phyloP scores from a whole-genome alignment of 805 yeast species.

The Candida insectorum region DNA sequence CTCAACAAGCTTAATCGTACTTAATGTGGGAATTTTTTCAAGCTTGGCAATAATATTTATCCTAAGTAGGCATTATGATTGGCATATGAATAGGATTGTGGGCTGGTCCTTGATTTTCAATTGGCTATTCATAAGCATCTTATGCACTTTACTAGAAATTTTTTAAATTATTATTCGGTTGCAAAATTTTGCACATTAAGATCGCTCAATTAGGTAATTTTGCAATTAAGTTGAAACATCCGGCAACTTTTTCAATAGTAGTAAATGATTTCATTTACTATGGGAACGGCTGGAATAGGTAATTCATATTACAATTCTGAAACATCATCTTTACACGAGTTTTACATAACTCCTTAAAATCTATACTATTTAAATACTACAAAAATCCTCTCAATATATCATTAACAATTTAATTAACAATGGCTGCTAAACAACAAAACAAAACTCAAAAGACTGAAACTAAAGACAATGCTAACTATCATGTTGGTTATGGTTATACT shows the following conservation, averaged over 20 bases:
- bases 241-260: too few relatives aligned
- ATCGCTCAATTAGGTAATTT: too few relatives aligned
- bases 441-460: neutral
- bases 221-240: too few relatives aligned
- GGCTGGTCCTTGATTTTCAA: slow-evolving; percentile 27
- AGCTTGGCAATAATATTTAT: slow-evolving; percentile 19
- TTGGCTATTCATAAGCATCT: slow-evolving; percentile 26
- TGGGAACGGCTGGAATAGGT: too few relatives aligned
- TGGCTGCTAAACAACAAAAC: slow-evolving; percentile 1
- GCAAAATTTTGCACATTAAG: too few relatives aligned
- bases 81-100: slow-evolving; percentile 33
- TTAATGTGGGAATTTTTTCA: slow-evolving; percentile 17
- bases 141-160: slow-evolving; percentile 24
- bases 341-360: too few relatives aligned
- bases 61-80: slow-evolving; percentile 19
- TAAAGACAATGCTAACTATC: neutral
- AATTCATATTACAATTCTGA: too few relatives aligned
- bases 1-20: slow-evolving; percentile 17
- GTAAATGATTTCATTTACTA: too few relatives aligned
- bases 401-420: too few relatives aligned
- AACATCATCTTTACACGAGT: too few relatives aligned
- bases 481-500: neutral
- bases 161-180: too few relatives aligned
- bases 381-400: neutral
- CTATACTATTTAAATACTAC: neutral